phyloP scores from a whole-genome alignment of 2,329 filamentous ascomycete species.

The Chrysosporium keratinophilum region DNA sequence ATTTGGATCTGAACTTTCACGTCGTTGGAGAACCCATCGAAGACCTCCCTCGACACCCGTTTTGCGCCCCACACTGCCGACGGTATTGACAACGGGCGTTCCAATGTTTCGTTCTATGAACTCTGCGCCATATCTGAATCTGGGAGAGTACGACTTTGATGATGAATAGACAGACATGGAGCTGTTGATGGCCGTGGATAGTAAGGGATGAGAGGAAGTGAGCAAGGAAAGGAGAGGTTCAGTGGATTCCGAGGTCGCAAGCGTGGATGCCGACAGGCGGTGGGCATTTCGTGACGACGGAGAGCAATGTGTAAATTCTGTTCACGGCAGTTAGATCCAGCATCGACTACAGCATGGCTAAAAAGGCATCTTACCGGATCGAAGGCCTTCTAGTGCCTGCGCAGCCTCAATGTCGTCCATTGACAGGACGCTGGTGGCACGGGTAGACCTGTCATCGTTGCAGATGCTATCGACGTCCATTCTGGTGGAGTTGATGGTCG shows the following conservation, averaged over 20 bases:
- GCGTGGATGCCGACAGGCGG: slow-evolving; percentile 22
- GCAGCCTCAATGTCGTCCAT: slow-evolving; percentile 51
- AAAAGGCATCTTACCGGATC: slow-evolving; percentile 49
- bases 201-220: slow-evolving; percentile 75
- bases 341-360: background rate
- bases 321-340: slow-evolving; percentile 9
- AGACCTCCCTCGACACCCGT: slow-evolving; percentile 83
- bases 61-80: slow-evolving; percentile 69
- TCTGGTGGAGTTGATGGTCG: slow-evolving; percentile 17
- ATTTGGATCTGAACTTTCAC: slow-evolving; percentile 21
- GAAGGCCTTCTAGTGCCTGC: slow-evolving; percentile 63
- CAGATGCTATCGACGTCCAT: slow-evolving; percentile 33
- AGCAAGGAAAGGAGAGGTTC: slow-evolving; percentile 80
- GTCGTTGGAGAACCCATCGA: slow-evolving; percentile 61
- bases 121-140: slow-evolving; percentile 80
- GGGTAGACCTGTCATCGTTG: slow-evolving; percentile 33
- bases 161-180: slow-evolving; percentile 76
- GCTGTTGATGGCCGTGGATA: slow-evolving; percentile 74
- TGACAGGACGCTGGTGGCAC: slow-evolving; percentile 38
- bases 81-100: slow-evolving; percentile 71
- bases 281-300: slow-evolving; percentile 33
- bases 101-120: slow-evolving; percentile 81
- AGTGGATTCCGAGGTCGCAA: slow-evolving; percentile 35
- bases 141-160: slow-evolving; percentile 82
- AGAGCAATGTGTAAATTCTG: slow-evolving; percentile 59